Evolutionary conservation across 148 eudicot genomes (phyloP), one percentile per base, ranked within the genome.

Genomic region (Nyssa sinensis): DNA sequence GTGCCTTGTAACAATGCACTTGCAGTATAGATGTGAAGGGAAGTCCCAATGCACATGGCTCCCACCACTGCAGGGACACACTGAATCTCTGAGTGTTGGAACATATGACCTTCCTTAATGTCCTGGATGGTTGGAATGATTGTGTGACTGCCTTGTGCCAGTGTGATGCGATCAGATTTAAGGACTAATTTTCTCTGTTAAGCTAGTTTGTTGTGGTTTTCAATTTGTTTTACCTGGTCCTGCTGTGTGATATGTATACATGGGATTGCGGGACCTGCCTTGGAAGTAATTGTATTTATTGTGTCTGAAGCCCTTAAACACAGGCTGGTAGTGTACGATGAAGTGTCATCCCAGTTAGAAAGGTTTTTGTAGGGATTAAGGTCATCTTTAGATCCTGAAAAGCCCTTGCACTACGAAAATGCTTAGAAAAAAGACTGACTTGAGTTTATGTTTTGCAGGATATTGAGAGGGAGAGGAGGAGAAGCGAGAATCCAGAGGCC

Each of bases 401-500:
- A 44, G 51, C 51, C 51, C 3, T 44, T 44, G 6, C 51, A 44
- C 2, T 44, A 14, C 12, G 17, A 14, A 44, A 14, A 44, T 44
- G 17, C 16, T 44, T 44, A 2, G 12, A 44, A 44, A 44, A 44
- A 32, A 35, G 28, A 29, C 61, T n/a, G 33, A 33, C 0, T 32
- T 57, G 47, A 39, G 25, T 71, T 49, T 37, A n/a, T n/a, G 2
- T 60, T 33, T 75, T 81, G 65, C 88, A 92, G 97, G 97, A 92
- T 73, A 82, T 90, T 68, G 97, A 92, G 88, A 86, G 76, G 70
- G 94, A 90, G 78, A 85, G 62, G 85, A 92, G 79, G 74, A 88
- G 87, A 72, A 81, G 81, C 0, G 97, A 90, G 44, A 92, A 92
- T 64, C 94, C 93, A 0, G 97, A 92, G 73, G 91, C 91, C 2